Conservation (phyloP, 164 flowering plant species). For the Brasenia schreberi region DNA sequence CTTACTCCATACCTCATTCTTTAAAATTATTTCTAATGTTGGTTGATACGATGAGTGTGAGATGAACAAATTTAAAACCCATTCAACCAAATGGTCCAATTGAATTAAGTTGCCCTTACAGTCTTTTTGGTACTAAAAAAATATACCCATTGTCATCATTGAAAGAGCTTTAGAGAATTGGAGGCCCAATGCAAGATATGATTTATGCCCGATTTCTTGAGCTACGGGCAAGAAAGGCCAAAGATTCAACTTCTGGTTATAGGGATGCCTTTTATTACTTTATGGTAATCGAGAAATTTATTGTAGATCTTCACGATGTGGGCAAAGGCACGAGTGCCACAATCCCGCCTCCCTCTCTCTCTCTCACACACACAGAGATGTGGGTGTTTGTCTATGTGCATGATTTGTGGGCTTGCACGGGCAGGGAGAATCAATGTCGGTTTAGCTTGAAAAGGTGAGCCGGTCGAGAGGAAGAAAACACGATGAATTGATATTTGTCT, state of each 20-base stretch:
- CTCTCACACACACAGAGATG: neutral
- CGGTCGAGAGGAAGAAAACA: slow-evolving; percentile 9
- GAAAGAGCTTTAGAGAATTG: neutral
- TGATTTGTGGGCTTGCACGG: slow-evolving; percentile 16
- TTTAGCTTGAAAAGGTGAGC: slow-evolving; percentile 39
- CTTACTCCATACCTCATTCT: no score
- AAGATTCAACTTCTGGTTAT: slow-evolving; percentile 3
- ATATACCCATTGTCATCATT: neutral
- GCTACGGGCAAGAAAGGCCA: neutral
- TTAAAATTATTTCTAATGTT: no score
- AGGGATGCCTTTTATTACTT: slow-evolving; percentile 7
- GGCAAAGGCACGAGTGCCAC: slow-evolving; percentile 2
- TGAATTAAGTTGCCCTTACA: no score
- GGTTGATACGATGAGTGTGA: no score
- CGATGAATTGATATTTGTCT: slow-evolving; percentile 11
- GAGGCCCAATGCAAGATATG: neutral
- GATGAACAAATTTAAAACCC: no score
- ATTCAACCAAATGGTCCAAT: no score
- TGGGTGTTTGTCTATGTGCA: neutral
- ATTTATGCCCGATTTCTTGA: neutral
- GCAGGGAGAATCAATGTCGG: slow-evolving; percentile 44
- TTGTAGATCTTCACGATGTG: slow-evolving; percentile 31
- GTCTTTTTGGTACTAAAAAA: neutral
- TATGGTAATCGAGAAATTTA: slow-evolving; percentile 23
- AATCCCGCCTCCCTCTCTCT: neutral